Conservation (phyloP, 768 basidiomycete genomes). For the Leccinum variicolor region DNA sequence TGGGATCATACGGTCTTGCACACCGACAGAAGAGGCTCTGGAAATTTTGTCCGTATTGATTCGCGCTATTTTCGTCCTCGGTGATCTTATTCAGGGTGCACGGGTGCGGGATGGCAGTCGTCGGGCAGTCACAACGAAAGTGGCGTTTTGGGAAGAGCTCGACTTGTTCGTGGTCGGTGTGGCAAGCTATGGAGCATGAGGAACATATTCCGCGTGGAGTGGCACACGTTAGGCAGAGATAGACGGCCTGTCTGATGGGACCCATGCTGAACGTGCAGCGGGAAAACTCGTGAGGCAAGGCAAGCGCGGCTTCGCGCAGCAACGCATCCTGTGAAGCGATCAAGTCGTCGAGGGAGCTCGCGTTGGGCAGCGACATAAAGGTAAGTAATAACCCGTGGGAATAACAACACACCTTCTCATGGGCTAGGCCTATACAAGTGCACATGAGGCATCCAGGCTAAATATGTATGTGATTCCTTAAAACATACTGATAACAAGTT, state of each 20-base stretch:
- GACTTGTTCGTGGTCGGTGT: conserved; percentile 81
- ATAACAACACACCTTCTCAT: too few species aligned
- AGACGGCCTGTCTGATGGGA: conserved; percentile 70
- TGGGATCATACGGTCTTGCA: conserved; percentile 64
- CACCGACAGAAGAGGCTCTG: conserved; percentile 71
- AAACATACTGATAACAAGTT: too few species aligned
- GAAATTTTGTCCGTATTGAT: conserved; percentile 76
- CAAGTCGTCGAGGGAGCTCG: conserved; percentile 25
- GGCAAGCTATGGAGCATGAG: conserved; percentile 84
- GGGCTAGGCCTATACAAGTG: conserved; percentile 31
- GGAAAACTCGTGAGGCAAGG: conserved; percentile 59
- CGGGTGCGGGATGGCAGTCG: conserved; percentile 50
- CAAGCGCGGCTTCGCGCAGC: conserved; percentile 39
- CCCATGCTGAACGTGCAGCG: conserved; percentile 64
- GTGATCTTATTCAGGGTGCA: conserved; percentile 59
- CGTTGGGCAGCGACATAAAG: too few species aligned
- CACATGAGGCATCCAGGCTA: conserved; percentile 15
- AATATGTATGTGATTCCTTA: too few species aligned
- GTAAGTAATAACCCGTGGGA: too few species aligned
- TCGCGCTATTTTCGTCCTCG: conserved; percentile 56
- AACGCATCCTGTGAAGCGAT: conserved; percentile 28
- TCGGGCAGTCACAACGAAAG: conserved; percentile 87
- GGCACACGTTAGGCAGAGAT: conserved; percentile 75
- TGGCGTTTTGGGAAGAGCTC: conserved; percentile 84
- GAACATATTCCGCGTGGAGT: conserved; percentile 70